Conservation (phyloP, 2,329 filamentous ascomycete genomes). For the Exophiala alcalophila region DNA sequence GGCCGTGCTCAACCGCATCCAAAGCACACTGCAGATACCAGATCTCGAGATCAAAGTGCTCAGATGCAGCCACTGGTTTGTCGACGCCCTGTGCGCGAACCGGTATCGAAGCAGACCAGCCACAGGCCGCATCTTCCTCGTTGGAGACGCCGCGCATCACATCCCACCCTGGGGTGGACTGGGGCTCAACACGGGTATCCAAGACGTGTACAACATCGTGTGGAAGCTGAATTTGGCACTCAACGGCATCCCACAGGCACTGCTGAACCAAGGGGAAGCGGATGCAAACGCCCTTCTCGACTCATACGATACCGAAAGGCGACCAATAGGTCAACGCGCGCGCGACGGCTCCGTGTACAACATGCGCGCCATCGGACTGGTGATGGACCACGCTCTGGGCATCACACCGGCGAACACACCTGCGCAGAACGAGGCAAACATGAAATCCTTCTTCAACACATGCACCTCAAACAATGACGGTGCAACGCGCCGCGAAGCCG, state of each 20-base stretch:
- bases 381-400: slow-evolving; percentile 37
- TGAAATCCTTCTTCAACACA: slow-evolving; percentile 32
- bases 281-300: slow-evolving; percentile 30
- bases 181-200: slow-evolving; percentile 30
- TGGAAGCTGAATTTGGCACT: slow-evolving; percentile 29
- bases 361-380: slow-evolving; percentile 31
- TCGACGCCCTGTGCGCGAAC: slow-evolving; percentile 33
- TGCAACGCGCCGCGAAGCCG: slow-evolving; percentile 27
- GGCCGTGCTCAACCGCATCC: slow-evolving; percentile 31
- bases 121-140: slow-evolving; percentile 33
- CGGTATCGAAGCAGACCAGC: slow-evolving; percentile 28
- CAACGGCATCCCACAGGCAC: slow-evolving; percentile 16
- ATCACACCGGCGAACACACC: slow-evolving; percentile 28
- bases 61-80: slow-evolving; percentile 36
- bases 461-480: slow-evolving; percentile 20
- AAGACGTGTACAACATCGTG: slow-evolving; percentile 25
- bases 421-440: slow-evolving; percentile 30
- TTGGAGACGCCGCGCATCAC: slow-evolving; percentile 38
- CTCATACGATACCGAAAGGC: slow-evolving; percentile 36
- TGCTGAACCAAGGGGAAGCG: neutral
- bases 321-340: slow-evolving; percentile 34
- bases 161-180: slow-evolving; percentile 37
- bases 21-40: slow-evolving; percentile 33
- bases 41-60: slow-evolving; percentile 34
- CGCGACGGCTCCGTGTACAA: slow-evolving; percentile 33